Evolutionary conservation across 208 protist species (phyloP), one percentile per base, ranked within the genome.

Genomic region (Leishmania tropica): DNA sequence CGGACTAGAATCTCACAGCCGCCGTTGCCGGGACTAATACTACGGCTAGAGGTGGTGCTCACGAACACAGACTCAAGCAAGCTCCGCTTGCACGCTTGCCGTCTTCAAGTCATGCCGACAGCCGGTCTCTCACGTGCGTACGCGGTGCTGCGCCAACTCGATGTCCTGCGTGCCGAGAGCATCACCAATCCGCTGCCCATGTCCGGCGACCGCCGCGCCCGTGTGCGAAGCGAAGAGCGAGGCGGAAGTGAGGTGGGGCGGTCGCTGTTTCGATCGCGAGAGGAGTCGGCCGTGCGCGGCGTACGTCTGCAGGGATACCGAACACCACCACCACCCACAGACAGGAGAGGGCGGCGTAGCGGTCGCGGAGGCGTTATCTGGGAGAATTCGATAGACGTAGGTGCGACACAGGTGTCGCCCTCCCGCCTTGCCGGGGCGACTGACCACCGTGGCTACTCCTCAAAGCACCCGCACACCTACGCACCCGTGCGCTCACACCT

Each of bases 61-160:
- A 28, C 35, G 17, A 37, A 45, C 73, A 64, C 73, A 45, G 28
- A 21, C 19, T 10, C 17, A 42, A 45, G 31, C 24, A 53, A 51
- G 31, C 35, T 35, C 24, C 67, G 31, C 40, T 51, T 19, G 8
- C 28, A 35, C 70, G 28, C 8, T 42, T 37, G 5, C 51, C 51
- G 21, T 62, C 35, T 48, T 67, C 53, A 35, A 47, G 35, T 47
- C 31, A 85, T 85, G 82, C n/a, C 83, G 73, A 79, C 84, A 53
- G 42, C 87, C 76, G 82, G 88, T 35, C 89, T 95, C 19, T 92
- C 88, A 31, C 84, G 87, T 37, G 92, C 92, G 0, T 96, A 96
- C 80, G 92, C 92, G 6, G 87, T 92, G 47, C 88, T 96, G 42
- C 86, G 84, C 42, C 89, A 92, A 40, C 81, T 96, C 1, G 92